These are phyloP conservation scores for Cucumis melo DNA, from an alignment of 306 rosid species.

Conservation along the genomic window DNA sequence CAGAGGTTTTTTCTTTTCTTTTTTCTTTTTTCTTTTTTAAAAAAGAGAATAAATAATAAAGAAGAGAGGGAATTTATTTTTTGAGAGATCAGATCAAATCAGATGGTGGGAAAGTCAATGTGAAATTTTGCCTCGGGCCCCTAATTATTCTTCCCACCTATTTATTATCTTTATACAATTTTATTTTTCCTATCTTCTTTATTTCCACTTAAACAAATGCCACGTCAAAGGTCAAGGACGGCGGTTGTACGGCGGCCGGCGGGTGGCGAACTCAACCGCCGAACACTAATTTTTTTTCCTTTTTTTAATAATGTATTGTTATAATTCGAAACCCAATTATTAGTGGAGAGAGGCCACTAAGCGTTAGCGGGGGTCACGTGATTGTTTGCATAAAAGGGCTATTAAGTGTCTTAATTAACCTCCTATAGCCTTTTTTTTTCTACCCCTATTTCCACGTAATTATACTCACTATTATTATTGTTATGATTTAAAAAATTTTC, in stretches of 20 bases:
- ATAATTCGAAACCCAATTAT: conserved; percentile 21
- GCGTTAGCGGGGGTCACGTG: conserved; percentile 31
- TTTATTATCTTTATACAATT: not conserved
- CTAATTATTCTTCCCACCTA: conserved; percentile 47
- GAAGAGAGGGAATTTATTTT: not conserved
- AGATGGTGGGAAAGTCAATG: conserved; percentile 14
- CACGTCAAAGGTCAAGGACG: conserved; percentile 8
- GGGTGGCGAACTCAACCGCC: not conserved
- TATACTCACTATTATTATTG: not conserved
- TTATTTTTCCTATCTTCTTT: not conserved
- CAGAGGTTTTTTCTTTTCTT: not conserved
- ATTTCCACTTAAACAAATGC: not conserved
- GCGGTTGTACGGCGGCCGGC: conserved; percentile 32
- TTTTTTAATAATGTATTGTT: not conserved
- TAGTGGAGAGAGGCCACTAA: conserved; percentile 24
- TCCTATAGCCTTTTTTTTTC: not conserved
- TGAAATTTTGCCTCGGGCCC: conserved; percentile 61
- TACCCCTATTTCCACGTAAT: conserved; percentile 6
- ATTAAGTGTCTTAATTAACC: not conserved
- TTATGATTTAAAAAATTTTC: not conserved
- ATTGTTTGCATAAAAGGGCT: conserved; percentile 5
- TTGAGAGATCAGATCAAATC: not conserved
- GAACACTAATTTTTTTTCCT: not conserved
- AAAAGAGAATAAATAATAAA: no score
- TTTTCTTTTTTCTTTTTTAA: no score